Conservation (phyloP, 768 basidiomycete genomes). For the Crucibulum laeve region DNA sequence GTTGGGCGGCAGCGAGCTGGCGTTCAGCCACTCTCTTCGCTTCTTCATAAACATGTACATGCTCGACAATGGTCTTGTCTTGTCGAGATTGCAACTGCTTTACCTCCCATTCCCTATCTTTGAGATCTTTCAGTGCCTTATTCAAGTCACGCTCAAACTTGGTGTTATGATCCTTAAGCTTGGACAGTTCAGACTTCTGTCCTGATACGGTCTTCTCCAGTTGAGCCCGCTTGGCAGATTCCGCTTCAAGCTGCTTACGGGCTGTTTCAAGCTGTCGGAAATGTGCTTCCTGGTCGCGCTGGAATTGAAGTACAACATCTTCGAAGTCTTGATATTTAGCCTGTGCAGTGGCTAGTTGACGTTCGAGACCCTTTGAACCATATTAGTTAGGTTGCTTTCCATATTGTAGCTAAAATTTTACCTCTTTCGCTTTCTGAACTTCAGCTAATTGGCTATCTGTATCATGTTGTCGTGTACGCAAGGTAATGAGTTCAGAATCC, state of each 20-base stretch:
- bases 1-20: conserved; percentile 77
- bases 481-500: conserved; percentile 69
- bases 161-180: conserved; percentile 61
- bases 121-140: conserved; percentile 75
- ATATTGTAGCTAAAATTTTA: conserved; percentile 28
- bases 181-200: conserved; percentile 67
- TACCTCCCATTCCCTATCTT: conserved; percentile 80
- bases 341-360: conserved; percentile 68
- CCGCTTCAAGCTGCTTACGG: conserved; percentile 70
- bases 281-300: conserved; percentile 75
- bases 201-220: conserved; percentile 61
- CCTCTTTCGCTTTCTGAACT: conserved; percentile 68
- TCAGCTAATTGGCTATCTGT: conserved; percentile 61
- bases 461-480: conserved; percentile 69
- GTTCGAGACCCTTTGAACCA: conserved; percentile 59
- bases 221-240: conserved; percentile 67
- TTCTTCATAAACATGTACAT: conserved; percentile 93
- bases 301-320: conserved; percentile 78
- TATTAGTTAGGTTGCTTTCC: conserved; percentile 2
- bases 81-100: conserved; percentile 82
- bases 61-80: conserved; percentile 98
- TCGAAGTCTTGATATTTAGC: conserved; percentile 83
- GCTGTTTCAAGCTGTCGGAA: conserved; percentile 67
- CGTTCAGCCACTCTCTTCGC: conserved; percentile 93
- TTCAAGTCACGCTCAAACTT: conserved; percentile 80